These are phyloP conservation scores for Ogataea trehaloabstinens DNA, from an alignment of 805 yeast species.

Conservation along the genomic window DNA sequence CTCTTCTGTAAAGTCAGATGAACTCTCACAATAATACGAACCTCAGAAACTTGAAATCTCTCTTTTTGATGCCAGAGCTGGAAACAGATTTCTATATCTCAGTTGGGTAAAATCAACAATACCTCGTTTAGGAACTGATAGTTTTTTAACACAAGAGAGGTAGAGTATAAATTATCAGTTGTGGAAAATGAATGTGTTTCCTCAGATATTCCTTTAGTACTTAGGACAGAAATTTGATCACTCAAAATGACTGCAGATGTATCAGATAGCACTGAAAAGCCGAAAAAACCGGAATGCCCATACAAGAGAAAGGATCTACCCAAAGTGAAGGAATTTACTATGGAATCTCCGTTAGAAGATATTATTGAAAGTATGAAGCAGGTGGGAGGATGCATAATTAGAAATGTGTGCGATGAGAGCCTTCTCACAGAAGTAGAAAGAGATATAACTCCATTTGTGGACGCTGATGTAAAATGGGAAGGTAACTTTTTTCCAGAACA, in stretches of 20 bases:
- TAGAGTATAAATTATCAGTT: too few relatives aligned
- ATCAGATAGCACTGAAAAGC: background rate
- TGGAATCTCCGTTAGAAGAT: conserved; percentile 11
- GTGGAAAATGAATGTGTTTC: too few relatives aligned
- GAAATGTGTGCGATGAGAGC: conserved; percentile 15
- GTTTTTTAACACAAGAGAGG: too few relatives aligned
- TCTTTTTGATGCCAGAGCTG: too few relatives aligned
- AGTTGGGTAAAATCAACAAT: too few relatives aligned
- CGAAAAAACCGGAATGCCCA: conserved; percentile 2
- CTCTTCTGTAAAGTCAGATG: too few relatives aligned
- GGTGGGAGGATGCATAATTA: conserved; percentile 27
- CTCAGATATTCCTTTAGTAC: too few relatives aligned
- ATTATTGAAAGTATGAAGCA: conserved; percentile 17
- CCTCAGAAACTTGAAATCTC: too few relatives aligned
- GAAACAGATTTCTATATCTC: too few relatives aligned
- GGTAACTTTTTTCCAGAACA: conserved; percentile 25
- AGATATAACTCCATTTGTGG: conserved; percentile 25
- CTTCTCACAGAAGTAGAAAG: conserved; percentile 14
- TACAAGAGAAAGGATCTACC: conserved; percentile 5
- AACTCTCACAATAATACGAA: too few relatives aligned
- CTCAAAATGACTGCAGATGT: conserved; percentile 1
- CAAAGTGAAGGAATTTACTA: conserved; percentile 7
- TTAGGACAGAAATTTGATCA: too few relatives aligned
- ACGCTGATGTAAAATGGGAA: conserved; percentile 24
- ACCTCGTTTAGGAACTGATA: too few relatives aligned